Percentiles rank a stretch among this genome's conserved stretches.
phyloP scores from a whole-genome alignment of 2,329 filamentous ascomycete species.

The Purpureocillium takamizusanense region DNA sequence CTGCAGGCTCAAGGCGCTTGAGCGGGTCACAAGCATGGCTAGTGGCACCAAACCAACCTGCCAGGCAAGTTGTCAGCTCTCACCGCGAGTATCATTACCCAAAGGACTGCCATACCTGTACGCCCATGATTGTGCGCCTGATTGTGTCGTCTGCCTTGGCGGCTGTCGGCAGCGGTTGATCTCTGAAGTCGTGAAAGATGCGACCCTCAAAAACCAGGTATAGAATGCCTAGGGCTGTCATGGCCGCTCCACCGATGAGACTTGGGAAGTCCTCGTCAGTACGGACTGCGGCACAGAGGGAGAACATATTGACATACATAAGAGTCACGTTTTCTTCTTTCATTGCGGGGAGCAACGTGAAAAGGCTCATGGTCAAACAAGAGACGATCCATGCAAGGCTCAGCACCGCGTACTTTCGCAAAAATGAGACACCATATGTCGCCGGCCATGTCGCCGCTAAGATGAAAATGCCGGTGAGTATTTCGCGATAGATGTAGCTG shows the following conservation, averaged over 20 bases:
- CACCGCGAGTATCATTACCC: not conserved
- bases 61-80: conserved; percentile 5
- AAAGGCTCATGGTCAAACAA: conserved; percentile 77
- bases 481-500: conserved; percentile 84
- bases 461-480: conserved; percentile 74
- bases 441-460: conserved; percentile 71
- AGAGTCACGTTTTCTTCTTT: conserved; percentile 70
- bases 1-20: conserved; percentile 76
- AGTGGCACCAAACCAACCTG: conserved; percentile 70
- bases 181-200: conserved; percentile 33
- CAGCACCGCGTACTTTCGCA: conserved; percentile 56
- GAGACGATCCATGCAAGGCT: conserved; percentile 64
- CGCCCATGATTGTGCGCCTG: conserved; percentile 53
- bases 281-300: not conserved
- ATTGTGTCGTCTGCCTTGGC: conserved; percentile 26
- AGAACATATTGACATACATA: conserved; percentile 48
- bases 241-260: conserved; percentile 65
- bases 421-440: conserved; percentile 63
- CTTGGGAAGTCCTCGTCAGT: conserved; percentile 29
- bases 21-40: conserved; percentile 77
- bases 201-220: conserved; percentile 75
- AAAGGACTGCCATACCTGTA: conserved; percentile 41
- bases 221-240: conserved; percentile 64
- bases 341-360: conserved; percentile 79
- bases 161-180: conserved; percentile 14